Base-by-base conservation (phyloP, 306 rosid genomes). In the Dalbergia cultrata region DNA sequence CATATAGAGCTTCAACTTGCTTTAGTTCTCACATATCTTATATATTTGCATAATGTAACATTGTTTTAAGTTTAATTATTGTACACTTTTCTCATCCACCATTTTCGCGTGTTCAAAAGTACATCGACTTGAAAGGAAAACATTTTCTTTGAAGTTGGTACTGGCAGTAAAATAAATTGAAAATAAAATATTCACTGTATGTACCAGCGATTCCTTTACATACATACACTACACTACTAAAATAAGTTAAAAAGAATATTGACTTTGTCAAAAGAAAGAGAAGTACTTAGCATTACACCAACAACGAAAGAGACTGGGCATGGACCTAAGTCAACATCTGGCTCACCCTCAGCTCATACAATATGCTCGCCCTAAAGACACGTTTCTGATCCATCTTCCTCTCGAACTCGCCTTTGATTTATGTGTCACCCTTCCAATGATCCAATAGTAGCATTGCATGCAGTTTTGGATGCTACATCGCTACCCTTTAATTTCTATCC, bases 381-480 rank as follows among this genome's bases (percentile, higher is more conserved):
- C 71, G 83, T 70, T 79, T 79, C 65, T 79, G 6, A 60, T 59
- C 61, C 62, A 18, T 49, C 64, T 47, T 50, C 69, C 62, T 44
- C 31, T 53, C 6, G 10, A 35, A 45, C 34, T 19, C 57, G 10
- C 34, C 56, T 62, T 74, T 75, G 6, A 79, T 41, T 59, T 17
- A 69, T 45, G 43, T 5, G 41, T 79, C 18, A 64, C 26, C 8
- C 64, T 54, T 67, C 45, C 52, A 52, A 54, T 59, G 13, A 71
- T 70, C 52, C 43, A 59, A 49, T 60, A 7, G 31, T 70, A 19
- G 44, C 26, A 37, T 75, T 8, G 33, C 21, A 39, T 75, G 19
- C 49, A 13, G 0, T 22, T 60, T 76, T 76, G 72, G 64, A 66
- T 37, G 63, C 54, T 35, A 35, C 53, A 47, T 8, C 8, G 26